Evolutionary conservation across 495 filamentous ascomycete genomes (phyloP).

Genomic region (Penicillium desertorum): DNA sequence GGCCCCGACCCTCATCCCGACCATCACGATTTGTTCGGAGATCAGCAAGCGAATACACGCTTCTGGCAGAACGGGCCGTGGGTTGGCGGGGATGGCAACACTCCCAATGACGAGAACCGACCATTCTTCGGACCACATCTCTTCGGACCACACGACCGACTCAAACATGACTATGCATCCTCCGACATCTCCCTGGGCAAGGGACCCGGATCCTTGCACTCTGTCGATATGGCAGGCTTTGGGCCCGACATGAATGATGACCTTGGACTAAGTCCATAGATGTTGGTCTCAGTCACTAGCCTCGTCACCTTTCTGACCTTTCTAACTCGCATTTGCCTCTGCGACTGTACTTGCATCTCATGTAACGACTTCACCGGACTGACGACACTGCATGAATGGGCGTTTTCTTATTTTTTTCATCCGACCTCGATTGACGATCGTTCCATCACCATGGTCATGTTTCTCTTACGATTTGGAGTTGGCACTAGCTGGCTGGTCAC

Average conservation of each 20-base stretch:
- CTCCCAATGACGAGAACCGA: conserved; percentile 49
- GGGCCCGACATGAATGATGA: conserved; percentile 45
- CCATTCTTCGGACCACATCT: conserved; percentile 49
- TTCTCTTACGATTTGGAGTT: conserved; percentile 37
- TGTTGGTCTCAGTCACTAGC: conserved; percentile 3
- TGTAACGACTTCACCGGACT: conserved; percentile 50
- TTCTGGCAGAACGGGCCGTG: conserved; percentile 52
- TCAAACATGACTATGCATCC: conserved; percentile 53
- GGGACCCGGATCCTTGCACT: conserved; percentile 48
- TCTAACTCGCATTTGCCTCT: conserved; percentile 17
- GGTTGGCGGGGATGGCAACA: conserved; percentile 50
- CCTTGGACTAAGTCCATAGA: conserved; percentile 45
- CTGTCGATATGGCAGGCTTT: conserved; percentile 52
- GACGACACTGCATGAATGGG: conserved; percentile 50
- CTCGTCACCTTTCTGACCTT: conserved; percentile 7
- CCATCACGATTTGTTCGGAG: conserved; percentile 50
- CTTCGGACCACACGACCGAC: conserved; percentile 44
- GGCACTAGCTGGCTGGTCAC: conserved; percentile 40
- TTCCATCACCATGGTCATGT: conserved; percentile 26
- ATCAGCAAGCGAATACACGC: conserved; percentile 50
- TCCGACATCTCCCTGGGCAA: conserved; percentile 49
- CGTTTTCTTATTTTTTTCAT: conserved; percentile 39
- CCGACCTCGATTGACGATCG: conserved; percentile 31
- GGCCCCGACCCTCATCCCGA: conserved; percentile 44
- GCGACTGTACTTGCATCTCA: conserved; percentile 40